Evolutionary conservation across 768 basidiomycete species (phyloP).

Genomic region (Rhodotorula babjevae): DNA sequence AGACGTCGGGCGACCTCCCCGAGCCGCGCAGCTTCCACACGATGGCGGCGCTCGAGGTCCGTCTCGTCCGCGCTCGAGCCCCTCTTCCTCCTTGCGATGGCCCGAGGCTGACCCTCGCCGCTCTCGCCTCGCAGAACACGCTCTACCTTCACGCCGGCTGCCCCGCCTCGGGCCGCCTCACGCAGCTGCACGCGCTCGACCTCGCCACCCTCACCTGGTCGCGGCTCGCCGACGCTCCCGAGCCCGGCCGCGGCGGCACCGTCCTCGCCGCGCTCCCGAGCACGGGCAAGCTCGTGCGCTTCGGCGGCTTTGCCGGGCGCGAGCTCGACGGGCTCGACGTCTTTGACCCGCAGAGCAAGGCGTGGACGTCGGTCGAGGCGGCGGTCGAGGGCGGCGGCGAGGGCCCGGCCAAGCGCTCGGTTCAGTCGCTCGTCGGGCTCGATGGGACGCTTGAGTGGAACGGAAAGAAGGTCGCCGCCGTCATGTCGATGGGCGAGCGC

Average conservation of each 20-base stretch:
- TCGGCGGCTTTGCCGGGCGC: conserved; percentile 45
- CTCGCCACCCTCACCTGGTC: conserved; percentile 45
- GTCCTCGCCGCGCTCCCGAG: conserved; percentile 46
- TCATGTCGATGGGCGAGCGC: conserved; percentile 46
- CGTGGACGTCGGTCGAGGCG: conserved; percentile 41
- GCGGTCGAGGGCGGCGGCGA: conserved; percentile 29
- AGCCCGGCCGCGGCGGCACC: conserved; percentile 51
- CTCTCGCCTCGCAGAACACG: conserved; percentile 40
- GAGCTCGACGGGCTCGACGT: conserved; percentile 50
- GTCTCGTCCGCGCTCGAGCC: background rate
- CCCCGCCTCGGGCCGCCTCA: conserved; percentile 48
- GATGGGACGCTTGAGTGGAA: conserved; percentile 24
- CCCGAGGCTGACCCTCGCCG: too few relatives aligned
- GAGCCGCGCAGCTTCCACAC: conserved; percentile 49
- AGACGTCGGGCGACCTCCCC: conserved; percentile 45
- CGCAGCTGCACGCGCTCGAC: conserved; percentile 48
- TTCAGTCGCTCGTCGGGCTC: conserved; percentile 48
- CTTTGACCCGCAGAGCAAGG: conserved; percentile 44
- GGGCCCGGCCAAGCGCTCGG: conserved; percentile 47
- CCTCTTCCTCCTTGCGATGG: too few relatives aligned
- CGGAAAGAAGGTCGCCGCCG: conserved; percentile 24
- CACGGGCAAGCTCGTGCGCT: conserved; percentile 39
- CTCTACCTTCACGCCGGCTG: conserved; percentile 52
- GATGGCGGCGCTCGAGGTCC: conserved; percentile 4
- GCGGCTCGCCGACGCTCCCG: conserved; percentile 48